Conservation (phyloP, 768 basidiomycete genomes). For the Hypholoma fasciculare region DNA sequence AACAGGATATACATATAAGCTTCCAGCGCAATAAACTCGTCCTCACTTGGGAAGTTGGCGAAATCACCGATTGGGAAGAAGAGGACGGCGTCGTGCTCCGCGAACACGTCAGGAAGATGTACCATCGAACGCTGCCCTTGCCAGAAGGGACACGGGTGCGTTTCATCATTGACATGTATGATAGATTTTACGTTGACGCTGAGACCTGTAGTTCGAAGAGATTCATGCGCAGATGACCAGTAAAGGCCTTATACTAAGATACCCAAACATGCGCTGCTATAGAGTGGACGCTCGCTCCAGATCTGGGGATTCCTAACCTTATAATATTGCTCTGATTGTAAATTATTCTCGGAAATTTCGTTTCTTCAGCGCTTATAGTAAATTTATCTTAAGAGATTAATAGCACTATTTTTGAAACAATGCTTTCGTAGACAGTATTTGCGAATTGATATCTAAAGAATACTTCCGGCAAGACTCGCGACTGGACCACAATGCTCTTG, state of each 20-base stretch:
- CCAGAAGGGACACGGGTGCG: slow-evolving; percentile 73
- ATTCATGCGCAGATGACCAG: slow-evolving; percentile 67
- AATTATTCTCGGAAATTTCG: slow-evolving; percentile 16
- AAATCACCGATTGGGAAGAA: slow-evolving; percentile 58
- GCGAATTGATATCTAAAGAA: not conserved
- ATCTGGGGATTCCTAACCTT: slow-evolving; percentile 39
- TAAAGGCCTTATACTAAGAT: slow-evolving; percentile 60
- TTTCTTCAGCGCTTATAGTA: slow-evolving; percentile 1
- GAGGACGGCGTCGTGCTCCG: slow-evolving; percentile 62
- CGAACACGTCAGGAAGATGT: slow-evolving; percentile 63
- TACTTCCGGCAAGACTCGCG: not conserved
- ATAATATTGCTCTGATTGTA: slow-evolving; percentile 13
- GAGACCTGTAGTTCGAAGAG: slow-evolving; percentile 63
- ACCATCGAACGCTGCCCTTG: slow-evolving; percentile 67
- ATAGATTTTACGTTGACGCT: not conserved
- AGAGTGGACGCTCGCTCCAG: slow-evolving; percentile 42
- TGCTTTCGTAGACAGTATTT: not conserved
- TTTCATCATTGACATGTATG: not conserved
- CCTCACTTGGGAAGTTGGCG: slow-evolving; percentile 65
- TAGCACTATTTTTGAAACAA: slow-evolving; percentile 5
- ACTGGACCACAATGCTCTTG: too few species aligned
- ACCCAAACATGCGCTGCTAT: slow-evolving; percentile 59
- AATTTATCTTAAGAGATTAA: slow-evolving; percentile 6
- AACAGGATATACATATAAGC: slow-evolving; percentile 76
- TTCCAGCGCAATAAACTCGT: slow-evolving; percentile 63